A percentile compares a stretch with the other conserved stretches of the same genome.
These are phyloP conservation scores for Aspergillus haitiensis DNA, from an alignment of 495 filamentous ascomycete species.

Conservation along the genomic window DNA sequence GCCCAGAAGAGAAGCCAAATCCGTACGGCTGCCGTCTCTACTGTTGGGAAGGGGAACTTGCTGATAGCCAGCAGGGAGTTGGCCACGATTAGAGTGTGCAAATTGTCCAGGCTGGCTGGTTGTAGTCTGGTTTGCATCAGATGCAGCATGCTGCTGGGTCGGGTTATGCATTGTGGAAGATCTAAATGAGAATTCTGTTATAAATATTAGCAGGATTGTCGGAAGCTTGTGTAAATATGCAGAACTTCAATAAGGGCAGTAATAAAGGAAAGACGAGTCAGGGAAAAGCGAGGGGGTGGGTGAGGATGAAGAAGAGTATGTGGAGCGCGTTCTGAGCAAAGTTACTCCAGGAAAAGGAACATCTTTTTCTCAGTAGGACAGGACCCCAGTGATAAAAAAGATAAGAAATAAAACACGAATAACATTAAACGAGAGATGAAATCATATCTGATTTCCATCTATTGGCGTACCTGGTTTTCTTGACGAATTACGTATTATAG, in stretches of 20 bases:
- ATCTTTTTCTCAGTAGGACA: too few species aligned
- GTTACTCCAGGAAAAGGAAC: too few species aligned
- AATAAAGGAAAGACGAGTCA: background rate
- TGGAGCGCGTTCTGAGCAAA: too few species aligned
- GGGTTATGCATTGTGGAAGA: slow-evolving; percentile 35
- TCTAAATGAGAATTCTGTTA: slow-evolving; percentile 17
- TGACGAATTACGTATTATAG: slow-evolving; percentile 18
- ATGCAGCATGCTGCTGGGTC: slow-evolving; percentile 28
- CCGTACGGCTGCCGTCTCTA: slow-evolving; percentile 12
- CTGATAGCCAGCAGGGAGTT: slow-evolving; percentile 8
- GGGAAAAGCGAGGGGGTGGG: too few species aligned
- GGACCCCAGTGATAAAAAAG: too few species aligned
- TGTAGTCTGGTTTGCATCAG: slow-evolving; percentile 34
- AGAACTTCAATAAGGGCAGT: background rate
- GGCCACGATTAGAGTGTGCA: slow-evolving; percentile 20
- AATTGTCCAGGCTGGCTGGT: slow-evolving; percentile 26
- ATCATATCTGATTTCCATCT: background rate
- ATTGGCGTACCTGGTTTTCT: slow-evolving; percentile 5
- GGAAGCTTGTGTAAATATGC: background rate
- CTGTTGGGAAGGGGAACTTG: slow-evolving; percentile 12
- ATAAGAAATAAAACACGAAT: too few species aligned
- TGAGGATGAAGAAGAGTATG: too few species aligned
- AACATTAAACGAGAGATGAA: too few species aligned
- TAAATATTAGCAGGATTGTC: background rate
- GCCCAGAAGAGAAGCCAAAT: slow-evolving; percentile 26